These are phyloP conservation scores for Esteya vermicola DNA, from an alignment of 2,329 filamentous ascomycete genomes.

Conservation along the genomic window DNA sequence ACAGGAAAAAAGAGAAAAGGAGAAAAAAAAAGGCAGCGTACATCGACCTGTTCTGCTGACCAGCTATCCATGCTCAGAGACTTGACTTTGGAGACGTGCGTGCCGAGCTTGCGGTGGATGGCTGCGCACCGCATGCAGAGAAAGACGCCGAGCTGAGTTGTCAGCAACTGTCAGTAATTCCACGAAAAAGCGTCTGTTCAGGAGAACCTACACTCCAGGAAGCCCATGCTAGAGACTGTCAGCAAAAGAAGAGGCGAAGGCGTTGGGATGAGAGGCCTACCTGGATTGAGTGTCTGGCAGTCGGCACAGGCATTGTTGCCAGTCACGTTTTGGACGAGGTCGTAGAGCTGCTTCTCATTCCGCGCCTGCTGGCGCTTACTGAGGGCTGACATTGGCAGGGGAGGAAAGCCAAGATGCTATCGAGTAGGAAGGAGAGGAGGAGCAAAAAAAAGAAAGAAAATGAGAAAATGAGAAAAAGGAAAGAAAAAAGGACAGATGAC, in stretches of 20 bases:
- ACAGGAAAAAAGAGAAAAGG: neutral
- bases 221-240: slow-evolving; percentile 59
- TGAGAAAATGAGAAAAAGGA: neutral
- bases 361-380: slow-evolving; percentile 97
- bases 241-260: slow-evolving; percentile 4
- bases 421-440: neutral
- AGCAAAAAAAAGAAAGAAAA: neutral
- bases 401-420: neutral
- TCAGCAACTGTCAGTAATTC: slow-evolving; percentile 1
- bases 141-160: slow-evolving; percentile 70
- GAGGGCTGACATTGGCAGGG: slow-evolving; percentile 41
- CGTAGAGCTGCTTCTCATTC: slow-evolving; percentile 84
- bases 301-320: slow-evolving; percentile 94
- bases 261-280: slow-evolving; percentile 32
- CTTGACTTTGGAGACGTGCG: slow-evolving; percentile 97
- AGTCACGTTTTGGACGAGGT: slow-evolving; percentile 66
- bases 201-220: slow-evolving; percentile 72
- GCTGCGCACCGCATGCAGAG: slow-evolving; percentile 95
- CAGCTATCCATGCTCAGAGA: slow-evolving; percentile 97
- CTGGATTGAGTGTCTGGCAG: slow-evolving; percentile 81
- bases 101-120: slow-evolving; percentile 90
- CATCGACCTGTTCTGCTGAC: slow-evolving; percentile 91
- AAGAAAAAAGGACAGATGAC: neutral
- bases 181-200: neutral
- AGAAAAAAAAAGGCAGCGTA: slow-evolving; percentile 27